These are phyloP conservation scores for Nymphaea colorata DNA, from an alignment of 164 flowering plant species.

Conservation along the genomic window DNA sequence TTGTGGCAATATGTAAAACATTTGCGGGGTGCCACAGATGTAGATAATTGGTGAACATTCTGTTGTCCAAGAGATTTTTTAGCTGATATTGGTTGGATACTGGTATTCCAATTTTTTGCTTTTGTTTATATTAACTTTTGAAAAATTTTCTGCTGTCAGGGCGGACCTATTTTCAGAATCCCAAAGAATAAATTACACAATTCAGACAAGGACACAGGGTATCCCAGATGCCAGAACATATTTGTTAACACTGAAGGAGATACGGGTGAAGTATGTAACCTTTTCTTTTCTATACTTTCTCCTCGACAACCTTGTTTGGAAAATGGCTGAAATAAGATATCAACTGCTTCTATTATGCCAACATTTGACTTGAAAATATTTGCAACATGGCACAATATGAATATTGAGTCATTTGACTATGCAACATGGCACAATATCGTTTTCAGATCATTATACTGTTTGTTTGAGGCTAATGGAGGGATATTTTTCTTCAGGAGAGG, in stretches of 20 bases:
- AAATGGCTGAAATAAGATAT: no score
- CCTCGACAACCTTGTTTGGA: not conserved
- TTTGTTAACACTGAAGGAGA: constrained; percentile 56
- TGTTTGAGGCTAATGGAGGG: not conserved
- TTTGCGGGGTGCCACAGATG: no score
- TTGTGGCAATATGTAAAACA: no score
- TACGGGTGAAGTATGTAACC: constrained; percentile 50
- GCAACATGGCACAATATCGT: no score
- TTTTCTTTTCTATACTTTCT: not conserved
- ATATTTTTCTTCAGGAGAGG: constrained; percentile 53
- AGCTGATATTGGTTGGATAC: not conserved
- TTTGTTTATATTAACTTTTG: no score
- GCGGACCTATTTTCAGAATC: constrained; percentile 73
- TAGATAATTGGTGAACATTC: no score
- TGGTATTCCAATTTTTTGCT: not conserved
- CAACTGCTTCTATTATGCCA: no score
- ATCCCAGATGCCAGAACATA: constrained; percentile 79
- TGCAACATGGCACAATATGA: no score
- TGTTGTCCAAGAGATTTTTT: no score
- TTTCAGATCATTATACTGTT: no score
- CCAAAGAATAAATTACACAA: constrained; percentile 52
- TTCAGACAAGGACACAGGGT: constrained; percentile 43
- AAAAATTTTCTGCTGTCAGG: constrained; percentile 28
- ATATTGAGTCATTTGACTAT: no score
- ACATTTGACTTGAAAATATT: no score